Base-by-base conservation (phyloP, 208 protist species). In the Crithidia sp. region DNA sequence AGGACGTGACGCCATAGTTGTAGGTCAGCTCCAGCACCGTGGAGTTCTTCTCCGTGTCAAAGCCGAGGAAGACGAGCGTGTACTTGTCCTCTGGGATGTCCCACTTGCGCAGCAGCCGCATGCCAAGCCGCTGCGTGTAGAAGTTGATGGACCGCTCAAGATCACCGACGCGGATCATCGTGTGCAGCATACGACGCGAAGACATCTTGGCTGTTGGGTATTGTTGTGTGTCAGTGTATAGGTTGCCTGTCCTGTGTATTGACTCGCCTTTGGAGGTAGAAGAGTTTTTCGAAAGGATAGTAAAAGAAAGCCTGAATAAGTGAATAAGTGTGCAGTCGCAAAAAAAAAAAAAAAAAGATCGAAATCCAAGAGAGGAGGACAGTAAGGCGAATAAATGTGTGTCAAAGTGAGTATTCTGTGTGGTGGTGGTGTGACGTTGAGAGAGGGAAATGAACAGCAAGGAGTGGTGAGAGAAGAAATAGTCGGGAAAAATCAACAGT, bases 161-260 rank as follows among this genome's bases (percentile, higher is more conserved):
- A 59, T 94, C 84, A 10, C 87, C 89, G 10, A 97, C 89, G 59
- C 93, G 88, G 70, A 97, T 91, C 88, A 97, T 97, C 49, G 89
- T 95, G 71, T 95, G 90, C 39, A 94, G 68, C 74, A 94, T 65
- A 50, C 88, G 91, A 59, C 64, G 84, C 14, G 70, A 71, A 10
- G 76, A 60, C 71, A 81, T 79, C 16, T 16, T 41, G 59, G 6
- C 16, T 17, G 49, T 59, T 5, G n/a, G 17, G 9, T 16, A 2
- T 53, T 5, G 10, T 66, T 10, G 43, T 53, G 28, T 28, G 28
- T 28, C 0, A 28, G 28, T 28, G 28, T 28, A 28, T 28, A 28
- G 28, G 28, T 28, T 28, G 1, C 0, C 1, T 28, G 28, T 28
- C 28, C 0, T 28, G 28, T 28, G 28, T 28, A 28, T 28, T 1